Evolutionary conservation across 768 basidiomycete species (phyloP).

Genomic region (Lentinula detonsa): DNA sequence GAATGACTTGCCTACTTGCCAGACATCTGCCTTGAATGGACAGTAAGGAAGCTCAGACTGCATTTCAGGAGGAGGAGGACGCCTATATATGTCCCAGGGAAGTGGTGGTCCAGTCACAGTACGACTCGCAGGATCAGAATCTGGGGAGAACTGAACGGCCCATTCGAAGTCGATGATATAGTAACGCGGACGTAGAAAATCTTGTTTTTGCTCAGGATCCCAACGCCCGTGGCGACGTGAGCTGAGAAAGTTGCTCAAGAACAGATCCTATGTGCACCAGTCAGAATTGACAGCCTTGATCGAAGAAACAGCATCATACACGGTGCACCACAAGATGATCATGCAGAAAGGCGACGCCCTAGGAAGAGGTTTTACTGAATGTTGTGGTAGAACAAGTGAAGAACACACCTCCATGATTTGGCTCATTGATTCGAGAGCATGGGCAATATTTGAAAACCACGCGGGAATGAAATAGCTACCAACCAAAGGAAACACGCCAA

Average conservation of each 20-base stretch:
- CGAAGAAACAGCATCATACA: background rate
- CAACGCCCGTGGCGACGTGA: background rate
- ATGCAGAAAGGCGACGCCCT: constrained; percentile 7
- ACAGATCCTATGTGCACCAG: background rate
- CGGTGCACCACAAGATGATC: constrained; percentile 3
- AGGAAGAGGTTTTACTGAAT: too few relatives aligned
- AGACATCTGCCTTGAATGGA: constrained; percentile 9
- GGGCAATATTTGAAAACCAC: background rate
- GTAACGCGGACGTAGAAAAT: constrained; percentile 1
- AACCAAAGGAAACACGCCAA: constrained; percentile 4
- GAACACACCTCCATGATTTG: constrained; percentile 3
- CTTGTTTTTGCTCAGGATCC: background rate
- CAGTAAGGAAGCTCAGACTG: background rate
- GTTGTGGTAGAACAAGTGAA: too few relatives aligned
- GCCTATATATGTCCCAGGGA: background rate
- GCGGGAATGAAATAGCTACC: background rate
- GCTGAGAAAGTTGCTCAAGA: background rate
- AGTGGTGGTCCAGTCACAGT: constrained; percentile 4
- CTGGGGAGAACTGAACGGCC: background rate
- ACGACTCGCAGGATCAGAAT: background rate
- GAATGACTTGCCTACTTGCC: constrained; percentile 6
- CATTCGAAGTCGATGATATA: constrained; percentile 8
- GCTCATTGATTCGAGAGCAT: background rate
- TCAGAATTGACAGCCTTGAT: background rate
- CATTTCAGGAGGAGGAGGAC: constrained; percentile 2